Conservation (phyloP, 2,329 filamentous ascomycete genomes). For the Penicillium sp. region DNA sequence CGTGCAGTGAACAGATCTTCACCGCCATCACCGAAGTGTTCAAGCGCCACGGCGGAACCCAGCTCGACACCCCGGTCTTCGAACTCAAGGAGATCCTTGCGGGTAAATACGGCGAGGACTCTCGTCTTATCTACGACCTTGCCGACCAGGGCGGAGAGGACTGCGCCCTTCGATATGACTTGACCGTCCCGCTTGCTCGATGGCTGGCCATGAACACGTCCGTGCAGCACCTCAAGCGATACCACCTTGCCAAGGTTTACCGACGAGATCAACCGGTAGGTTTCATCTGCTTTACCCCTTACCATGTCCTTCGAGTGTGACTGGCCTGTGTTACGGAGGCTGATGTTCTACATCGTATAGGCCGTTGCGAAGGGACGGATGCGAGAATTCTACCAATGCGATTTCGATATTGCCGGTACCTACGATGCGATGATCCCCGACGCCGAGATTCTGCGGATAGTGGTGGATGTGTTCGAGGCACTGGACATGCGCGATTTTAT, state of each 20-base stretch:
- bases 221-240: constrained; percentile 85
- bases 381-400: constrained; percentile 97
- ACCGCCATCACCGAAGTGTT: constrained; percentile 76
- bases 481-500: constrained; percentile 75
- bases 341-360: constrained; percentile 5
- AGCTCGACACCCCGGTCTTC: constrained; percentile 82
- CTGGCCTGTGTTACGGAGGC: neutral
- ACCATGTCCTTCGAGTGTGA: neutral
- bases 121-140: constrained; percentile 88
- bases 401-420: constrained; percentile 88
- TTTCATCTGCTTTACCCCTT: neutral
- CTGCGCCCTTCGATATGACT: constrained; percentile 82
- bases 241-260: constrained; percentile 94
- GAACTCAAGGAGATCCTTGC: constrained; percentile 85
- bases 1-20: constrained; percentile 60
- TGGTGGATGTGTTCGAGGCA: constrained; percentile 81
- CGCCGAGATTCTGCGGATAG: constrained; percentile 83
- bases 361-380: constrained; percentile 90
- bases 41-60: constrained; percentile 79
- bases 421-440: constrained; percentile 94
- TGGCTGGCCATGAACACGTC: constrained; percentile 91
- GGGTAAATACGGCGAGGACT: constrained; percentile 91
- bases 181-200: constrained; percentile 88
- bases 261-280: constrained; percentile 70
- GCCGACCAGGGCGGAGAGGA: constrained; percentile 87